Percentiles rank a stretch among this genome's conserved stretches.
These are phyloP conservation scores for Aspergillus homomorphus DNA, from an alignment of 495 filamentous ascomycete species.

Conservation along the genomic window DNA sequence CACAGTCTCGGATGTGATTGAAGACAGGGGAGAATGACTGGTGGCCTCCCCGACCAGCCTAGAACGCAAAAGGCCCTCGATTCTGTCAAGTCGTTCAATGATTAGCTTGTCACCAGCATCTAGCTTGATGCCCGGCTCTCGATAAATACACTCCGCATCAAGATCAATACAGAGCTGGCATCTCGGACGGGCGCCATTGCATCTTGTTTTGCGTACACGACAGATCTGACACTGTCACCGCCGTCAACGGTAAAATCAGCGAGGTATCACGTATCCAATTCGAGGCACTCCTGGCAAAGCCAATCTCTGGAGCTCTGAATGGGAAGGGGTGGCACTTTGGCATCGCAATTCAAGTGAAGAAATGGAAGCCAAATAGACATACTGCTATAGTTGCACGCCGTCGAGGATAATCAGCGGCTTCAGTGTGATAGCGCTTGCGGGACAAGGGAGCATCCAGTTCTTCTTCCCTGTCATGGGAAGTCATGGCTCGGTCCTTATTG, in stretches of 20 bases:
- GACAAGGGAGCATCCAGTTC: conserved; percentile 14
- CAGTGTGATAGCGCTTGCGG: conserved; percentile 65
- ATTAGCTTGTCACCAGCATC: conserved; percentile 85
- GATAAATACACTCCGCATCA: conserved; percentile 77
- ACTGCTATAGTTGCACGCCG: conserved; percentile 71
- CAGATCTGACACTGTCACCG: conserved; percentile 72
- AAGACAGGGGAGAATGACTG: conserved; percentile 45
- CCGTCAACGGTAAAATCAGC: background rate
- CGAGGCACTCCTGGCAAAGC: background rate
- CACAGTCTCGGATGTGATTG: conserved; percentile 66
- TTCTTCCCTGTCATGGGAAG: conserved; percentile 19
- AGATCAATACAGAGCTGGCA: conserved; percentile 80
- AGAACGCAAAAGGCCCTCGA: conserved; percentile 73
- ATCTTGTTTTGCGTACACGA: conserved; percentile 77
- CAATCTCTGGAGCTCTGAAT: no score
- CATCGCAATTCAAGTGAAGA: no score
- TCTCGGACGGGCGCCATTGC: conserved; percentile 78
- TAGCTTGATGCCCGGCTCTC: conserved; percentile 82
- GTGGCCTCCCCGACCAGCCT: conserved; percentile 52
- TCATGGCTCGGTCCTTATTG: conserved; percentile 11
- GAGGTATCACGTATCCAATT: background rate
- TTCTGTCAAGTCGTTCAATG: conserved; percentile 69
- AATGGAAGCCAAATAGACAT: conserved; percentile 29
- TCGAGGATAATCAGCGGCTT: conserved; percentile 64
- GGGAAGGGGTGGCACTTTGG: no score